These are phyloP conservation scores for Eutrema salsugineum DNA, from an alignment of 441 rosid genomes.

Conservation along the genomic window DNA sequence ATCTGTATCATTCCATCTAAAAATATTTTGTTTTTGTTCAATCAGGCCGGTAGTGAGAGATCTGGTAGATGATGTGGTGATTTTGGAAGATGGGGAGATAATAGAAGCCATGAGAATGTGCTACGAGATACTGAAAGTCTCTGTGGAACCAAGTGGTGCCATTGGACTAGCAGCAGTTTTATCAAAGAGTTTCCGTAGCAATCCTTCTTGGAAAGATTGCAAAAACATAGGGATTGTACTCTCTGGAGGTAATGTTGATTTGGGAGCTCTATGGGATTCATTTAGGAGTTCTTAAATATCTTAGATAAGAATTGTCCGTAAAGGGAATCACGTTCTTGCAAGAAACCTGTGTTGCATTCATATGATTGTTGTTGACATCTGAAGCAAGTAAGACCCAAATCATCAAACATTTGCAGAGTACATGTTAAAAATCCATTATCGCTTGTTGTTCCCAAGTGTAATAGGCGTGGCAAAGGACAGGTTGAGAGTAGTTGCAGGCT, in stretches of 20 bases:
- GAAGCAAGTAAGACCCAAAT: too few species aligned
- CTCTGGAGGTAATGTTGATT: slow-evolving; percentile 72
- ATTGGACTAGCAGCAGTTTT: slow-evolving; percentile 88
- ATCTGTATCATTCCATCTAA: not conserved
- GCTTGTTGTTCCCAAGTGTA: too few species aligned
- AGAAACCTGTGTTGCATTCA: not conserved
- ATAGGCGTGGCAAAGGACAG: too few species aligned
- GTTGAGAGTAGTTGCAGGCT: too few species aligned
- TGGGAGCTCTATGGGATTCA: slow-evolving; percentile 67
- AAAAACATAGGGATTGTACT: slow-evolving; percentile 63
- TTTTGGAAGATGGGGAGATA: slow-evolving; percentile 66
- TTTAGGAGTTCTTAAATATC: slow-evolving; percentile 21
- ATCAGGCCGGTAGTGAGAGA: slow-evolving; percentile 81
- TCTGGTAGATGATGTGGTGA: slow-evolving; percentile 66
- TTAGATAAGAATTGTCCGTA: not conserved
- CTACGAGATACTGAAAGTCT: slow-evolving; percentile 75
- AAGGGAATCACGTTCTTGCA: not conserved
- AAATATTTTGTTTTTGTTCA: not conserved
- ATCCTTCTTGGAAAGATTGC: slow-evolving; percentile 55
- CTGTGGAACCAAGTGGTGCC: slow-evolving; percentile 95
- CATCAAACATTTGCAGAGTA: too few species aligned
- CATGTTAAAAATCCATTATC: too few species aligned
- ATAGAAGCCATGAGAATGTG: slow-evolving; percentile 85
- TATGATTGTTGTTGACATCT: too few species aligned
- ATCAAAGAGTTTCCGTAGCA: slow-evolving; percentile 51